phyloP scores from a whole-genome alignment of 139 green algal species.

The Tetraselmis chui region DNA sequence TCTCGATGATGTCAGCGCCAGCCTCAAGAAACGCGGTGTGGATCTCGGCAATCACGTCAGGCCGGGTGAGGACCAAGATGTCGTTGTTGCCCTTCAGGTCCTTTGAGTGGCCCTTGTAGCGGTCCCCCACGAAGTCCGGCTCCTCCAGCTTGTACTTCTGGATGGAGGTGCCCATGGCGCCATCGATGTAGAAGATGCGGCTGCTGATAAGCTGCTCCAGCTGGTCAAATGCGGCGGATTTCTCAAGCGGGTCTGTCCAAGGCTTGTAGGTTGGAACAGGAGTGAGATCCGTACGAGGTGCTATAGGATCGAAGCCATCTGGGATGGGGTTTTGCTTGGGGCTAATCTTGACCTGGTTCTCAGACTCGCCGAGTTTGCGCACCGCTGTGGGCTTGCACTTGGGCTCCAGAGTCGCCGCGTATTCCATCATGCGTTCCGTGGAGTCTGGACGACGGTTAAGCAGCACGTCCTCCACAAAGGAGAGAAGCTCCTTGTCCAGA shows the following conservation, averaged over 20 bases:
- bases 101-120: conserved; percentile 56
- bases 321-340: conserved; percentile 46
- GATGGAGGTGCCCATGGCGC: conserved; percentile 92
- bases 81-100: conserved; percentile 99
- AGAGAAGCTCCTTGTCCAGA: conserved; percentile 53
- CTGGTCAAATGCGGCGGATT: conserved; percentile 50
- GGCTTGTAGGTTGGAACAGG: conserved; percentile 47
- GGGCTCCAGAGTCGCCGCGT: conserved; percentile 4
- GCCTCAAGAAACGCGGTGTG: conserved; percentile 84
- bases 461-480: conserved; percentile 54
- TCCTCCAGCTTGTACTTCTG: conserved; percentile 78
- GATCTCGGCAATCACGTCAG: conserved; percentile 90
- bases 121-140: conserved; percentile 80
- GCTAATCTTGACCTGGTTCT: conserved; percentile 23
- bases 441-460: conserved; percentile 42
- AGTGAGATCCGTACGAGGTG: conserved; percentile 26
- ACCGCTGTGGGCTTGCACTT: conserved; percentile 22
- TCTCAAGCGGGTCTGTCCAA: conserved; percentile 9
- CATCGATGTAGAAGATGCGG: conserved; percentile 93
- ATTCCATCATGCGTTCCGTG: conserved; percentile 42
- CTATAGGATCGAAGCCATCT: conserved; percentile 34
- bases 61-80: conserved; percentile 87
- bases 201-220: conserved; percentile 76
- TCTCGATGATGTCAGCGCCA: conserved; percentile 97
- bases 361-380: conserved; percentile 19